Evolutionary conservation across 106 monocot species (phyloP).

Genomic region (Phalaenopsis aphrodite): DNA sequence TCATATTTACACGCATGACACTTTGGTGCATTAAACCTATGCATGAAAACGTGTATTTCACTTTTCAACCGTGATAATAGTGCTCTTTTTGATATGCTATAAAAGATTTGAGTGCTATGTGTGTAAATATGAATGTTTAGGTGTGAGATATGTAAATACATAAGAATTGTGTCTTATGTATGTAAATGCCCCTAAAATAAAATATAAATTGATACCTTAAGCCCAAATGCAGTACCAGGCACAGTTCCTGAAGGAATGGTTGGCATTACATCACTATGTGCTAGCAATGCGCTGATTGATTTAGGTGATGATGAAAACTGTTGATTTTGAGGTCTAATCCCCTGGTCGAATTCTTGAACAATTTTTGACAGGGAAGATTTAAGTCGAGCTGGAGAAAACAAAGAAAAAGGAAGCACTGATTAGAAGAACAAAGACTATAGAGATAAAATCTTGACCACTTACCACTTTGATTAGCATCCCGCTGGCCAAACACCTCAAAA

Average conservation of each 20-base stretch:
- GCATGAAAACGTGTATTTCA: too few relatives aligned
- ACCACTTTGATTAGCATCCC: slow-evolving; percentile 42
- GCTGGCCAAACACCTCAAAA: slow-evolving; percentile 79
- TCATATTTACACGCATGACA: too few relatives aligned
- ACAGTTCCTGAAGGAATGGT: slow-evolving; percentile 56
- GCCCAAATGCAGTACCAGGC: slow-evolving; percentile 50
- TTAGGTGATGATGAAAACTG: slow-evolving; percentile 35
- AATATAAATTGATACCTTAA: slow-evolving; percentile 53
- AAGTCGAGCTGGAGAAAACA: slow-evolving; percentile 52
- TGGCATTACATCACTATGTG: slow-evolving; percentile 74
- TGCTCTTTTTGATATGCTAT: too few relatives aligned
- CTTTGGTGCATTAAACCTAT: too few relatives aligned
- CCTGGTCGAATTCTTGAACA: slow-evolving; percentile 87
- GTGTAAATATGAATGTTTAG: too few relatives aligned
- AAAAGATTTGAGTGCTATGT: too few relatives aligned
- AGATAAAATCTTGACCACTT: slow-evolving; percentile 39
- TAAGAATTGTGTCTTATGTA: too few relatives aligned
- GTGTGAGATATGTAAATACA: too few relatives aligned
- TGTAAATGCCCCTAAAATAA: neutral
- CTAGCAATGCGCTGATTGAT: slow-evolving; percentile 33
- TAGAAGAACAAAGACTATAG: neutral
- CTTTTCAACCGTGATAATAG: too few relatives aligned
- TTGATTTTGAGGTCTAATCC: slow-evolving; percentile 53
- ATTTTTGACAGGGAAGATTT: slow-evolving; percentile 72
- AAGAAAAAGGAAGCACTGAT: slow-evolving; percentile 6